These are phyloP conservation scores for Coniochaeta pulveracea DNA, from an alignment of 2,329 filamentous ascomycete species.

Conservation along the genomic window DNA sequence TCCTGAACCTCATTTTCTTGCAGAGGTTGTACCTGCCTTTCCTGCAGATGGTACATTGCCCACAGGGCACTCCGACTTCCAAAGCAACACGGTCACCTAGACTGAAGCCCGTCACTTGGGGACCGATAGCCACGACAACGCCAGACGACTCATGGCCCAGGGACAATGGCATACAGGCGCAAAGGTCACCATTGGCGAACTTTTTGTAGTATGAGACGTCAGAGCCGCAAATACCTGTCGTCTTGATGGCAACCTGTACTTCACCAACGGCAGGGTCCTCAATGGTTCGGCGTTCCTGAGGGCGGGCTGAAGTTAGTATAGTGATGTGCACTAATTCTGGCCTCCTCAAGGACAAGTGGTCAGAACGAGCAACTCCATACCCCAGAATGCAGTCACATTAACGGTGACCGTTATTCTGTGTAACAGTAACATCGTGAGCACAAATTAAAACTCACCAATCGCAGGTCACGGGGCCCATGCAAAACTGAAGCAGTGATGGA, in stretches of 20 bases:
- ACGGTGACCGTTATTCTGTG: background rate
- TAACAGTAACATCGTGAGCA: slow-evolving; percentile 16
- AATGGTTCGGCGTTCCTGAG: slow-evolving; percentile 38
- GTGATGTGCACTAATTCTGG: slow-evolving; percentile 5
- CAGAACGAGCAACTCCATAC: too few species aligned
- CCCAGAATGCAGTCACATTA: too few species aligned
- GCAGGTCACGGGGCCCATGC: slow-evolving; percentile 44
- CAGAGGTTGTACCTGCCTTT: slow-evolving; percentile 50
- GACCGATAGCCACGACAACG: slow-evolving; percentile 43
- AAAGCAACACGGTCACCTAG: slow-evolving; percentile 48
- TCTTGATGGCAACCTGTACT: slow-evolving; percentile 53
- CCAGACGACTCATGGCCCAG: slow-evolving; percentile 54
- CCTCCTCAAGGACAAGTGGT: slow-evolving; percentile 7
- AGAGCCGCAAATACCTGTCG: slow-evolving; percentile 59
- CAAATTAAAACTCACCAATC: slow-evolving; percentile 33
- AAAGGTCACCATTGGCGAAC: slow-evolving; percentile 60
- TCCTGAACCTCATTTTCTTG: slow-evolving; percentile 49
- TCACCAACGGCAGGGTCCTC: slow-evolving; percentile 37
- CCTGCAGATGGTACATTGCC: slow-evolving; percentile 36
- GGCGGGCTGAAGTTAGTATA: slow-evolving; percentile 5
- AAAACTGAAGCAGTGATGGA: slow-evolving; percentile 42
- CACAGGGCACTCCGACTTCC: slow-evolving; percentile 44
- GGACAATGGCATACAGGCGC: slow-evolving; percentile 52
- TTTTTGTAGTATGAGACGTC: slow-evolving; percentile 64
- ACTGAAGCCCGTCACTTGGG: slow-evolving; percentile 37